Evolutionary conservation across 2,329 filamentous ascomycete species (phyloP), one percentile per base, ranked within the genome.

Genomic region (Botrytis deweyae): DNA sequence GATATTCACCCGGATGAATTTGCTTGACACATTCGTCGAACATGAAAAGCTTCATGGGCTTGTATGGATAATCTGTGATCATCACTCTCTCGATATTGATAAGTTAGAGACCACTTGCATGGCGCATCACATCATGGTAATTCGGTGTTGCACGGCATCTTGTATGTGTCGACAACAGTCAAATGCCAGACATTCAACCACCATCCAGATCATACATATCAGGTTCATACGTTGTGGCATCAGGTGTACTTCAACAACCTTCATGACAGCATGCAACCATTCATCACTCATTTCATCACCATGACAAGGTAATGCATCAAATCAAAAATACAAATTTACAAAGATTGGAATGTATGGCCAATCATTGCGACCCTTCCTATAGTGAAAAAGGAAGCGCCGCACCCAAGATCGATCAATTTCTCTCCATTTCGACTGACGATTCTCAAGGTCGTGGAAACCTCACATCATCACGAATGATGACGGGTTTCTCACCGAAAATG

Each of bases 401-500:
- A 75, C 74, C 74, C 74, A 75, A 69, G 74, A 73, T 75, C 73
- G 73, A 74, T 68, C 55, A 74, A 40, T 75, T 59, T 49, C 59
- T 75, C 72, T 75, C 74, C 72, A 74, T 75, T 68, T 70, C 71
- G 49, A 64, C 71, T 75, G 72, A 75, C 74, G 74, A 72, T 74
- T 75, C 66, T 70, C 72, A 69, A 75, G 74, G 74, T 75, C 74
- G 69, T 75, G 74, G 74, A 75, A 69, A 71, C 63, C 72, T 72
- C 73, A 70, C 74, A 75, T 73, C 72, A 67, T 52, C 71, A 74
- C 63, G 40, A 70, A 64, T 68, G 67, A 58, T n/a, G 49, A 75
- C 74, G 74, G 74, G 74, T 71, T 75, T 74, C 74, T 75, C 74
- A 75, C 74, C 63, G 59, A 64, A 75, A 75, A 73, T 73, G 74